Percentiles rank a stretch among this genome's conserved stretches.
Evolutionary conservation across 2,329 filamentous ascomycete species (phyloP).

Genomic region (Fusarium anguioides): DNA sequence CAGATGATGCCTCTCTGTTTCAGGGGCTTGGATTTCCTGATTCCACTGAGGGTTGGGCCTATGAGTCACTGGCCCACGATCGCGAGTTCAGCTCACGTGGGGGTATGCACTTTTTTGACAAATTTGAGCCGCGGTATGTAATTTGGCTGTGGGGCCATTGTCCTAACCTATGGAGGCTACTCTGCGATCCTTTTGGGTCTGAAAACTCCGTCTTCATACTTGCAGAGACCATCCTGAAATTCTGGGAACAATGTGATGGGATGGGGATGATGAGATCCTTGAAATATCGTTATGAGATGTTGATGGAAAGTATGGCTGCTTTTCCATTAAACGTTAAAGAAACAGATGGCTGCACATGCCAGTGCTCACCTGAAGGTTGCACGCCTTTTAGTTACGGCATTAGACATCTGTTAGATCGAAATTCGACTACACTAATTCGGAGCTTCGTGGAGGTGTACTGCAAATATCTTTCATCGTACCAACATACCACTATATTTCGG

Average conservation of each 20-base stretch:
- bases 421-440: too few relatives aligned
- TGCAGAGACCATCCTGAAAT: not conserved
- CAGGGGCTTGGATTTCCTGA: not conserved
- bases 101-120: not conserved
- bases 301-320: rapidly evolving
- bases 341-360: not conserved
- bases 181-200: not conserved
- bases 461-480: rapidly evolving
- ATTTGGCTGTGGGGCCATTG: not conserved
- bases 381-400: not conserved
- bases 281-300: too few relatives aligned
- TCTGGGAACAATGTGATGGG: rapidly evolving
- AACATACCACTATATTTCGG: not conserved
- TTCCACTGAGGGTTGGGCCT: not conserved
- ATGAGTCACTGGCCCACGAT: not conserved
- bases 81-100: too few relatives aligned
- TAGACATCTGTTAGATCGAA: not conserved
- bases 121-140: not conserved
- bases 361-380: not conserved
- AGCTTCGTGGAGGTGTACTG: rapidly evolving
- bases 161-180: not conserved
- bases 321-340: rapidly evolving
- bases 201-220: not conserved
- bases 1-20: not conserved
- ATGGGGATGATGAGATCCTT: too few relatives aligned